A percentile compares a stretch with the other conserved stretches of the same genome.
phyloP scores from a whole-genome alignment of 768 basidiomycete species.

The Heimioporus sp. region DNA sequence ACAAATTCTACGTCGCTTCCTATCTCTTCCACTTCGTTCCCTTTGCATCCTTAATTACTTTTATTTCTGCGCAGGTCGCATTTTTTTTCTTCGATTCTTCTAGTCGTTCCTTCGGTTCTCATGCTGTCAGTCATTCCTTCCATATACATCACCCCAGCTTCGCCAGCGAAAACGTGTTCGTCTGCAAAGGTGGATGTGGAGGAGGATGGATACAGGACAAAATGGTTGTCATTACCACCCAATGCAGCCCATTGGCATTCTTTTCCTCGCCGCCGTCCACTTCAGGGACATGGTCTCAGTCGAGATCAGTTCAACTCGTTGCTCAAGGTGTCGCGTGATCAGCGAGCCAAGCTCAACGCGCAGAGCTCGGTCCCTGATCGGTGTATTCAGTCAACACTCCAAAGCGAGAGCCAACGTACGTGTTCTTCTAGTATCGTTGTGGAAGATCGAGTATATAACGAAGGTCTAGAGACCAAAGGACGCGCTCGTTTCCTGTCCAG shows the following conservation, averaged over 20 bases:
- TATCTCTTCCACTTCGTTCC: conserved; percentile 7
- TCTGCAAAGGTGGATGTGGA: conserved; percentile 30
- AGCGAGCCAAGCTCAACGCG: conserved; percentile 42
- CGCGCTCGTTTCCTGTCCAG: conserved; percentile 76
- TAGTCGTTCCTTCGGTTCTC: conserved; percentile 3
- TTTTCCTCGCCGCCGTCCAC: conserved; percentile 41
- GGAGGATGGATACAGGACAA: conserved; percentile 56
- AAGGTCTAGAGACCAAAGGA: conserved; percentile 42
- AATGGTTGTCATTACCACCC: conserved; percentile 50
- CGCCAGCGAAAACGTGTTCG: conserved; percentile 45
- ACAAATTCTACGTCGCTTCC: neutral
- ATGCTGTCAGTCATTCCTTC: conserved; percentile 55
- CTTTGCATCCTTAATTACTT: conserved; percentile 30
- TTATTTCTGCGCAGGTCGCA: conserved; percentile 53
- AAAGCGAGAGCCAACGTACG: conserved; percentile 71
- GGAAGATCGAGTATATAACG: neutral
- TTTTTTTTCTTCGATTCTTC: conserved; percentile 13
- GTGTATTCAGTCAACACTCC: conserved; percentile 72
- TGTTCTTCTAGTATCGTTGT: conserved; percentile 11
- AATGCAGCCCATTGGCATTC: conserved; percentile 38
- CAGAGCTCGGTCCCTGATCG: conserved; percentile 53
- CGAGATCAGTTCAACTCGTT: conserved; percentile 61
- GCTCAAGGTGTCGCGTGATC: conserved; percentile 59
- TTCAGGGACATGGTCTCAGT: conserved; percentile 53
- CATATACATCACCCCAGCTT: conserved; percentile 69